Evolutionary conservation across 2,329 filamentous ascomycete genomes (phyloP), one percentile per base, ranked within the genome.

Genomic region (Purpureocillium takamizusanense): DNA sequence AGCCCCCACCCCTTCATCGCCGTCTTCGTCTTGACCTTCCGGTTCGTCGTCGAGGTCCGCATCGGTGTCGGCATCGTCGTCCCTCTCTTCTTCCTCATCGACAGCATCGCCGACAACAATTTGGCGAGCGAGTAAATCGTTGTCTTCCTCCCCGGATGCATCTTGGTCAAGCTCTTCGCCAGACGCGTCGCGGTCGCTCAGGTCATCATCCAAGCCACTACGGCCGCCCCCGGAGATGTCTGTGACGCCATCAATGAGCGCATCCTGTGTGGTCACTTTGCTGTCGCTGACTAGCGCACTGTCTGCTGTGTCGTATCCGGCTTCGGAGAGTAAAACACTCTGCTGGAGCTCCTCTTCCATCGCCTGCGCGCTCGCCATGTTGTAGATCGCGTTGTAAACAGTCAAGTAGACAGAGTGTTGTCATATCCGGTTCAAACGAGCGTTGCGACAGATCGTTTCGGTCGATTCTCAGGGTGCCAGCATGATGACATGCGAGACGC

Each of bases 281-380:
- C 40, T 46, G 30, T 38, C 44, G 36, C 45, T 46, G 33, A 50
- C 51, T 33, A 61, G 61, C 34, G 49, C 55, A 27, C 53, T 52
- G 18, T 62, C 51, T n/a, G 46, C 46, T 12, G 49, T 56, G 36
- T 57, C 61, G 39, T 66, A 67, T 28, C 67, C 65, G 35, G 62
- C 65, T 40, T 72, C 70, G 6, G 70, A 72, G 40, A 69, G 61
- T 46, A 71, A 60, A 32, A 67, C 68, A 53, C 71, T 75, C 49
- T 74, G 70, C 50, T 76, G 74, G 40, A 75, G 62, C 54, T 76
- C 70, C 42, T 78, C 72, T 52, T 76, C 67, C 60, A 73, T 75
- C 36, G 68, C 61, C 50, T 74, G 72, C 39, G 68, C 64, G 49
- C 66, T 73, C 37, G 66, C 57, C 69, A 74, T 74, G 34, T 46